Base-by-base conservation (phyloP, 1,139 yeast genomes). In the Hyphopichia khmerensis region DNA sequence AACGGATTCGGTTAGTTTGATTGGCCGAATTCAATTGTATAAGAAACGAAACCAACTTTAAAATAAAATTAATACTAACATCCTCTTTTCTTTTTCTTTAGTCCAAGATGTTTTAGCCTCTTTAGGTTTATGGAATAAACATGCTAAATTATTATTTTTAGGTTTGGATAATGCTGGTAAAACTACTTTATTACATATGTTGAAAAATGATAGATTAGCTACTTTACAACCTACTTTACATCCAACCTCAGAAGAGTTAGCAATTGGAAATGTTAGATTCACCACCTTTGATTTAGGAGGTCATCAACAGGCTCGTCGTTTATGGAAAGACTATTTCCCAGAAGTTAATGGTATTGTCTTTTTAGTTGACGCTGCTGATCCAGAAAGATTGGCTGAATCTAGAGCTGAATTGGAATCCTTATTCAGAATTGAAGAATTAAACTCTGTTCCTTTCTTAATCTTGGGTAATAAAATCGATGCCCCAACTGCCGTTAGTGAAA, bases 111-210 rank as follows among this genome's bases (percentile, higher is more conserved):
- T 90, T 48, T 80, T 93, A 61, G 87, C 97, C 57, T 87, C 96
- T 40, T 80, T 93, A 53, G 99, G 99, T 49, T 80, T 93, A 60
- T 86, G 96, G 93, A 93, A 95, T 75, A 93, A 93, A 73, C 97
- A 91, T 65, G 99, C 98, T 61, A 93, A 93, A 72, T 78, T 93
- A 57, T 80, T 93, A 62, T 93, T 93, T 69, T 80, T 93, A 50
- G 99, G 99, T 47, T 82, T 93, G 55, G 99, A 93, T 69, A 95
- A 95, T 61, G 99, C 99, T 41, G 99, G 99, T 65, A 93, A 93
- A 67, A 93, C 99, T 44, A 93, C 99, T 34, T 77, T 93, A 57
- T 79, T 93, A 60, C 99, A 93, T 67, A 93, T 93, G 96, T 79
- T 93, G 65, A 93, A 87, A 76, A 95, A 93, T 64, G 99, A 93